Evolutionary conservation across 1,284 basidiomycete genomes (phyloP).

Genomic region (Moesziomyces parantarcticus): DNA sequence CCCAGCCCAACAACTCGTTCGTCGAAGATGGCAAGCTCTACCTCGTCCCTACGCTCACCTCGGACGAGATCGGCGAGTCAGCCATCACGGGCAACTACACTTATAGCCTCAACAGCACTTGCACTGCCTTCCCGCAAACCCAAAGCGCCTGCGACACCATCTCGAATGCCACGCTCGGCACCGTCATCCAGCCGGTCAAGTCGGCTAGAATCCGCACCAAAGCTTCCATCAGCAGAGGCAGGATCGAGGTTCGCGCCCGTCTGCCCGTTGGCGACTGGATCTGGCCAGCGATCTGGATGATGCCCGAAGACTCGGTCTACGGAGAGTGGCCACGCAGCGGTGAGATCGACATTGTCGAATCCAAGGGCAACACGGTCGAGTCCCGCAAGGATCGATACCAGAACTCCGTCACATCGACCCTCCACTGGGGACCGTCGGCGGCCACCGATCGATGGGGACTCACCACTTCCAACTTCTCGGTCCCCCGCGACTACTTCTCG

Average conservation of each 20-base stretch:
- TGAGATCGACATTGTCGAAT: slow-evolving; percentile 83
- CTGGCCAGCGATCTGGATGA: slow-evolving; percentile 87
- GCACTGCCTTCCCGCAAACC: slow-evolving; percentile 74
- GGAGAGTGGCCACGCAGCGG: slow-evolving; percentile 82
- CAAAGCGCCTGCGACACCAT: slow-evolving; percentile 69
- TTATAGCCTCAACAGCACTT: slow-evolving; percentile 80
- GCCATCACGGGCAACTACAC: slow-evolving; percentile 78
- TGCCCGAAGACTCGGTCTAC: slow-evolving; percentile 76
- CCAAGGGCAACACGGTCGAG: slow-evolving; percentile 68
- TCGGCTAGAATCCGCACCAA: slow-evolving; percentile 81
- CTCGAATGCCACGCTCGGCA: slow-evolving; percentile 68
- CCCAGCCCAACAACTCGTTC: slow-evolving; percentile 80
- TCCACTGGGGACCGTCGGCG: slow-evolving; percentile 23
- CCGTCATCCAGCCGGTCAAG: slow-evolving; percentile 80
- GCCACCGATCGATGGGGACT: slow-evolving; percentile 28
- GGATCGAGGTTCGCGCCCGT: slow-evolving; percentile 82
- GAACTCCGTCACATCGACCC: slow-evolving; percentile 22
- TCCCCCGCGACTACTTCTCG: slow-evolving; percentile 76
- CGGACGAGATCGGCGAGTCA: slow-evolving; percentile 76
- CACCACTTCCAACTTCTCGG: slow-evolving; percentile 74
- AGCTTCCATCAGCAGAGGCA: slow-evolving; percentile 79
- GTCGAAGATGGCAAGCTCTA: slow-evolving; percentile 80
- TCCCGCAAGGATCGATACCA: slow-evolving; percentile 76
- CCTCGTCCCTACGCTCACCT: slow-evolving; percentile 84
- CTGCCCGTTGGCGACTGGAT: slow-evolving; percentile 79